Percentiles rank a stretch among this genome's conserved stretches.
phyloP scores from a whole-genome alignment of 176 grass and related monocot species.

The Carex myosuroides region DNA sequence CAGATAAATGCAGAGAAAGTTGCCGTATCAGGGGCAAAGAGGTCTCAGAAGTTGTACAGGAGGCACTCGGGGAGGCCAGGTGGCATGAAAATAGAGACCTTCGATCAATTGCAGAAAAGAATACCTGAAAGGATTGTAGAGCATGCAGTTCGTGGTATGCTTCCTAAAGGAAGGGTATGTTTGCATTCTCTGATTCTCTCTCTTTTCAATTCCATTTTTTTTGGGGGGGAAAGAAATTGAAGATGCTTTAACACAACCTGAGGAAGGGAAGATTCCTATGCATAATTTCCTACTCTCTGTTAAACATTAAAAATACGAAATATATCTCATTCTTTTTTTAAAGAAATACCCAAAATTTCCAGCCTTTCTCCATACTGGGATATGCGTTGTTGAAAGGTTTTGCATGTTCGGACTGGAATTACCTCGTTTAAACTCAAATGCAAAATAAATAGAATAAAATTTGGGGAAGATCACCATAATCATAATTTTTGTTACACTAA shows the following conservation, averaged over 20 bases:
- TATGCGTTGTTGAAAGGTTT: background rate
- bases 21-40: slow-evolving; percentile 90
- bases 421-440: background rate
- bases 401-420: background rate
- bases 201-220: background rate
- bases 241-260: background rate
- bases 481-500: background rate
- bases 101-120: slow-evolving; percentile 97
- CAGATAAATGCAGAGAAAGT: slow-evolving; percentile 98
- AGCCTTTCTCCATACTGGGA: background rate
- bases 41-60: slow-evolving; percentile 84
- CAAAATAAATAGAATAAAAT: background rate
- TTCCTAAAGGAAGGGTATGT: slow-evolving; percentile 93
- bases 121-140: slow-evolving; percentile 96
- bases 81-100: slow-evolving; percentile 93
- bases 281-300: background rate
- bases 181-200: background rate
- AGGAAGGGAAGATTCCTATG: background rate
- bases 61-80: slow-evolving; percentile 94
- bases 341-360: background rate
- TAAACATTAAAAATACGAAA: background rate
- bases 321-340: background rate
- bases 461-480: no score
- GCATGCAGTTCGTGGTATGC: slow-evolving; percentile 93
- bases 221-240: background rate